A percentile compares a stretch with the other conserved stretches of the same genome.
Evolutionary conservation across 768 basidiomycete genomes (phyloP).

Genomic region (Tephrocybe sp.): DNA sequence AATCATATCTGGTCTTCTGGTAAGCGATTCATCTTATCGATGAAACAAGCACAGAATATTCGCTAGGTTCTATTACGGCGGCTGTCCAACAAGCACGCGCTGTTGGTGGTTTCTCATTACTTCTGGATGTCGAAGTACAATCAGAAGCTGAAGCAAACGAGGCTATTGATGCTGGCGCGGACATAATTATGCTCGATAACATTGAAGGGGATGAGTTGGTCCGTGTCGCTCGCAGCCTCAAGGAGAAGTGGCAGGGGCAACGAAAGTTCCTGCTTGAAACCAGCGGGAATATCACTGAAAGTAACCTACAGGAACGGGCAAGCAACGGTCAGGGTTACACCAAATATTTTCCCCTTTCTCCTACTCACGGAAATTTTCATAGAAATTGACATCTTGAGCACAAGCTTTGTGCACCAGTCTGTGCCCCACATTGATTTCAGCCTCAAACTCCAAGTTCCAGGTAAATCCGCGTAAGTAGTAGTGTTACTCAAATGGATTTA

Average conservation of each 20-base stretch:
- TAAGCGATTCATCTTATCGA: slow-evolving; percentile 20
- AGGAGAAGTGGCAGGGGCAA: slow-evolving; percentile 75
- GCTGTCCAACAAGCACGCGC: slow-evolving; percentile 83
- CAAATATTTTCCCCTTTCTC: background rate
- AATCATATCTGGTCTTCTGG: slow-evolving; percentile 99
- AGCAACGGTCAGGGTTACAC: slow-evolving; percentile 63
- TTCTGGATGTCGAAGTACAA: slow-evolving; percentile 91
- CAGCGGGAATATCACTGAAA: slow-evolving; percentile 92
- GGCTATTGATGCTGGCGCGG: slow-evolving; percentile 94
- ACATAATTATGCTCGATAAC: slow-evolving; percentile 95
- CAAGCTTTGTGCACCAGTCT: slow-evolving; percentile 86
- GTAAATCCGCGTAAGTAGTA: slow-evolving; percentile 22
- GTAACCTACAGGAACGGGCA: slow-evolving; percentile 75
- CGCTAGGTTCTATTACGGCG: slow-evolving; percentile 79
- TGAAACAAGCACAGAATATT: background rate
- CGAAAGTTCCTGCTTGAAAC: slow-evolving; percentile 89
- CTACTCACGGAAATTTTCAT: background rate
- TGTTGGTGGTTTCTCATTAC: slow-evolving; percentile 88
- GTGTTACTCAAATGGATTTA: too few relatives aligned
- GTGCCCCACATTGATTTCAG: slow-evolving; percentile 96
- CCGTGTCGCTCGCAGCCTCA: slow-evolving; percentile 64
- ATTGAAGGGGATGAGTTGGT: slow-evolving; percentile 76
- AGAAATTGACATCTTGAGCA: slow-evolving; percentile 96
- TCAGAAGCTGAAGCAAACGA: slow-evolving; percentile 91
- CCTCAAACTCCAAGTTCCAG: slow-evolving; percentile 84